Conservation (phyloP, 768 basidiomycete genomes). For the Hysterangium stoloniferum region DNA sequence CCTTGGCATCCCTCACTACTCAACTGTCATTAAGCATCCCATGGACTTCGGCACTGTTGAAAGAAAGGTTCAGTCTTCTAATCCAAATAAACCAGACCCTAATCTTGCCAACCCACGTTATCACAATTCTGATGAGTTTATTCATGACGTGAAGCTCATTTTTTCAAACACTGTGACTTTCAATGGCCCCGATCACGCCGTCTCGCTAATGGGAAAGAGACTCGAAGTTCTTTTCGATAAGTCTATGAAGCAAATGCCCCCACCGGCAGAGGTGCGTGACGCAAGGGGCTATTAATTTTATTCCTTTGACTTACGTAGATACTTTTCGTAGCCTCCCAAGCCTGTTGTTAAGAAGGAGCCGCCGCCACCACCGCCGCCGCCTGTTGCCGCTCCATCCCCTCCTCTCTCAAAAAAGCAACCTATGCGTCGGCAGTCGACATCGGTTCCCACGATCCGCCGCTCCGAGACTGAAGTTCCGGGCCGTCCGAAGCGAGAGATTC, state of each 20-base stretch:
- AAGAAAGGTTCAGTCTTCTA: slow-evolving; percentile 74
- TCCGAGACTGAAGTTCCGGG: slow-evolving; percentile 51
- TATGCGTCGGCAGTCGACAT: slow-evolving; percentile 67
- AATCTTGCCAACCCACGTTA: slow-evolving; percentile 74
- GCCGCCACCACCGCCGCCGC: slow-evolving; percentile 36
- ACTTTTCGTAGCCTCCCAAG: slow-evolving; percentile 33
- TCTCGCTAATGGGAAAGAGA: slow-evolving; percentile 72
- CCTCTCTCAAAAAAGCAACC: slow-evolving; percentile 36
- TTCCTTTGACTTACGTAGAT: slow-evolving; percentile 15
- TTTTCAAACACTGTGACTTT: slow-evolving; percentile 85
- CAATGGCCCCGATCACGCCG: slow-evolving; percentile 85
- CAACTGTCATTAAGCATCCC: slow-evolving; percentile 75
- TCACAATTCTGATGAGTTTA: slow-evolving; percentile 67
- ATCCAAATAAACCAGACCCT: slow-evolving; percentile 66
- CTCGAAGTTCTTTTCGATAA: slow-evolving; percentile 85
- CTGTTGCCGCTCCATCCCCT: slow-evolving; percentile 30
- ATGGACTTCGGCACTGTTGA: slow-evolving; percentile 96
- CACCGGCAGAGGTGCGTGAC: slow-evolving; percentile 59
- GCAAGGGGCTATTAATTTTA: slow-evolving; percentile 3
- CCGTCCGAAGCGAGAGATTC: slow-evolving; percentile 97
- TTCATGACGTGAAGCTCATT: slow-evolving; percentile 77
- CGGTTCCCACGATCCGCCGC: slow-evolving; percentile 77
- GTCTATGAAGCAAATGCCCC: slow-evolving; percentile 76
- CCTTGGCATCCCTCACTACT: slow-evolving; percentile 82
- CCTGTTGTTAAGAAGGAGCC: slow-evolving; percentile 37